Conservation (phyloP, 495 filamentous ascomycete genomes). For the Darksidea phi region DNA sequence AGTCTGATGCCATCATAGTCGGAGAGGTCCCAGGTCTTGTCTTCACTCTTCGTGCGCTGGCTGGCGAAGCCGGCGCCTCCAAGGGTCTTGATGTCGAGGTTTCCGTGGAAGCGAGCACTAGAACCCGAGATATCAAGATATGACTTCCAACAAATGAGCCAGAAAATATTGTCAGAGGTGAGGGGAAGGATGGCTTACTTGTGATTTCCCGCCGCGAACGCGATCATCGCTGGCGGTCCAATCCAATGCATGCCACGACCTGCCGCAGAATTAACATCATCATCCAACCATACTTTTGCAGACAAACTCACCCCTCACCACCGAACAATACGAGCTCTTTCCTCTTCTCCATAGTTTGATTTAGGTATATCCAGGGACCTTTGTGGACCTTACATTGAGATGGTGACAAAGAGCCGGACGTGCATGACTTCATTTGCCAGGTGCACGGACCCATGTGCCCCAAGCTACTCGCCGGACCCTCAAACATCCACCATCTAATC, state of each 20-base stretch:
- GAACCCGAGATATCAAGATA: slow-evolving; percentile 45
- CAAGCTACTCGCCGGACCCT: background rate
- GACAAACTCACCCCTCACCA: slow-evolving; percentile 45
- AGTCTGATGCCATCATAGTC: slow-evolving; percentile 42
- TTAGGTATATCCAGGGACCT: background rate
- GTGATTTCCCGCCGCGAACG: slow-evolving; percentile 67
- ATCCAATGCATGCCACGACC: slow-evolving; percentile 57
- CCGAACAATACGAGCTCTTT: slow-evolving; percentile 46
- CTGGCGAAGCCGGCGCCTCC: slow-evolving; percentile 82
- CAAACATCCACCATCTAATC: background rate
- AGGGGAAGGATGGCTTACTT: slow-evolving; percentile 30
- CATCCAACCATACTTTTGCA: background rate
- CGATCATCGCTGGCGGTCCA: slow-evolving; percentile 72
- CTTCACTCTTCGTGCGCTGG: slow-evolving; percentile 57
- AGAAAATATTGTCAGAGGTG: background rate
- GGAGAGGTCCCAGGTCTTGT: slow-evolving; percentile 42
- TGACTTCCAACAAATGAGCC: slow-evolving; percentile 46
- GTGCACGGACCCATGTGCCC: too few relatives aligned
- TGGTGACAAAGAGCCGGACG: background rate
- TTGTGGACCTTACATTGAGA: background rate
- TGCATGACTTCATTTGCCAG: too few relatives aligned
- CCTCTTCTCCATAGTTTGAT: slow-evolving; percentile 8
- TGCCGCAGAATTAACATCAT: slow-evolving; percentile 34
- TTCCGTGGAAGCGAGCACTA: slow-evolving; percentile 59
- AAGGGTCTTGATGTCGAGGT: slow-evolving; percentile 69